phyloP scores from a whole-genome alignment of 2,329 filamentous ascomycete genomes.

The Fusarium sp. region DNA sequence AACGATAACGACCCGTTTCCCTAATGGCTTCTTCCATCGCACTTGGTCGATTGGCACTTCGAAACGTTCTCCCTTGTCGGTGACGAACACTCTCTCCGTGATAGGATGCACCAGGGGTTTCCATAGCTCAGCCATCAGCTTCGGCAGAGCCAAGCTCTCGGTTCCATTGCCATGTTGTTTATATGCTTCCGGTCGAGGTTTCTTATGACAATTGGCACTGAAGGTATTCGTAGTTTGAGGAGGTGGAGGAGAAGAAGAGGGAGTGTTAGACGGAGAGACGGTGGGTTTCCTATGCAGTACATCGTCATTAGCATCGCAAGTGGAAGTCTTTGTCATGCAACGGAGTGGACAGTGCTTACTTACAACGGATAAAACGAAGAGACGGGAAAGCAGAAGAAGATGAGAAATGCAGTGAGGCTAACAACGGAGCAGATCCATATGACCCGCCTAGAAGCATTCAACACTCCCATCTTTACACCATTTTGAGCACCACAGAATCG shows the following conservation, averaged over 20 bases:
- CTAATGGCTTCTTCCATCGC: conserved; percentile 8
- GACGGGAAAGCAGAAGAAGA: background rate
- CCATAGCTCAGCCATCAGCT: conserved; percentile 4
- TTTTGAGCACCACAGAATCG: background rate
- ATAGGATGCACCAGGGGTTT: conserved; percentile 11
- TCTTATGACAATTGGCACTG: background rate
- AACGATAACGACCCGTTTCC: background rate
- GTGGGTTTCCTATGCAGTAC: background rate
- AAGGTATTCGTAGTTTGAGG: background rate
- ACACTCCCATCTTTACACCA: background rate
- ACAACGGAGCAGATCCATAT: background rate
- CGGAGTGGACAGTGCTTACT: fast-evolving
- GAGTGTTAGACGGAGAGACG: background rate
- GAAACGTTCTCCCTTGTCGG: conserved; percentile 11
- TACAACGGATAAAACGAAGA: background rate
- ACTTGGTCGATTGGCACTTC: background rate
- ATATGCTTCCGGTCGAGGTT: background rate
- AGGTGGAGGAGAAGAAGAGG: background rate
- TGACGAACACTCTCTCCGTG: background rate
- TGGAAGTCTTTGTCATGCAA: fast-evolving
- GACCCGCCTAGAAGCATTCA: background rate
- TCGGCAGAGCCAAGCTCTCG: background rate
- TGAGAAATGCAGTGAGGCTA: background rate
- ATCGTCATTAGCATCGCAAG: background rate
- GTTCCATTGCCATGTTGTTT: background rate